Evolutionary conservation across 352 stramenopile species (phyloP).

Genomic region (Pythium phragmitis): DNA sequence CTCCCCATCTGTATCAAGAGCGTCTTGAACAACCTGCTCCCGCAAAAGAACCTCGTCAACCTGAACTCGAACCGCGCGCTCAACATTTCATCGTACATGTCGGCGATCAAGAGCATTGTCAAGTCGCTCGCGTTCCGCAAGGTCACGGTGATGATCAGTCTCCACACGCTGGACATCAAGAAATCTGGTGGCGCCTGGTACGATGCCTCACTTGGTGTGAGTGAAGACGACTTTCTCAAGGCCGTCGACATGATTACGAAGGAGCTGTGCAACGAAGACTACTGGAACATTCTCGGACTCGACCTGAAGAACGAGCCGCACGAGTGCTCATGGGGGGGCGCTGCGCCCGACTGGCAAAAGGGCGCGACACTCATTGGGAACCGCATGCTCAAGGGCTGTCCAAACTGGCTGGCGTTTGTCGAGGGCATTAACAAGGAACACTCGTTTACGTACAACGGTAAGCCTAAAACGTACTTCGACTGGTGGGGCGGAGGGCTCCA

Average conservation of each 20-base stretch:
- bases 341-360: constrained; percentile 43
- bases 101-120: constrained; percentile 40
- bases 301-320: constrained; percentile 70
- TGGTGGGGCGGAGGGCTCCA: constrained; percentile 68
- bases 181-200: constrained; percentile 37
- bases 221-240: constrained; percentile 21
- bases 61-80: constrained; percentile 59
- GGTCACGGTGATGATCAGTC: constrained; percentile 41
- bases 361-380: constrained; percentile 51
- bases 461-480: constrained; percentile 58
- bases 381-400: constrained; percentile 65
- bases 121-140: constrained; percentile 39
- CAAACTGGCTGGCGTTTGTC: constrained; percentile 73
- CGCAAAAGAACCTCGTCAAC: constrained; percentile 48
- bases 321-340: constrained; percentile 51
- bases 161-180: constrained; percentile 37
- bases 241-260: constrained; percentile 39
- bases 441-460: constrained; percentile 45
- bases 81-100: constrained; percentile 37
- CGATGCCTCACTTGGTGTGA: constrained; percentile 11
- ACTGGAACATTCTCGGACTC: constrained; percentile 75
- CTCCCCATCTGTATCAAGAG: constrained; percentile 42
- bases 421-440: constrained; percentile 52
- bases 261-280: constrained; percentile 49
- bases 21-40: constrained; percentile 30